Percentiles rank a stretch among this genome's conserved stretches.
phyloP scores from a whole-genome alignment of 192 early-diverging fungal genomes.

The Podila horticola region DNA sequence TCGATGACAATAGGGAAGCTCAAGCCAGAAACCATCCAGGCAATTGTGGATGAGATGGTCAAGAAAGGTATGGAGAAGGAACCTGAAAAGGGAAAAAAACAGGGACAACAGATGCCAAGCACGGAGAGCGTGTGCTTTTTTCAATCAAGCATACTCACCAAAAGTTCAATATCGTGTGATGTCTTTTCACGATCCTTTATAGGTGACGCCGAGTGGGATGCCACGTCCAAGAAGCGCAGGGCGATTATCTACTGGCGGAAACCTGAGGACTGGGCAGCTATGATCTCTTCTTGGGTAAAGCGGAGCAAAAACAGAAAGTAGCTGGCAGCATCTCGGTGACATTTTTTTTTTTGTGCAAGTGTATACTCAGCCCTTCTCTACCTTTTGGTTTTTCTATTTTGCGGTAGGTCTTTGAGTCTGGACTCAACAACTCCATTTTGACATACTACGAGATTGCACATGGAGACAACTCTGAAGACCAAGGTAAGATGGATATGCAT shows the following conservation, averaged over 20 bases:
- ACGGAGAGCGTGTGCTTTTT: no score
- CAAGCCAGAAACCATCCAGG: slow-evolving; percentile 71
- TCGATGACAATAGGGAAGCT: slow-evolving; percentile 57
- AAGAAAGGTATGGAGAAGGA: slow-evolving; percentile 70
- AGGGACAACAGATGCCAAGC: no score
- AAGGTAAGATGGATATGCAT: slow-evolving; percentile 27
- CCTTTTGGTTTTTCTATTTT: slow-evolving; percentile 12
- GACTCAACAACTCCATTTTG: slow-evolving; percentile 82
- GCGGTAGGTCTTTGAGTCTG: slow-evolving; percentile 69
- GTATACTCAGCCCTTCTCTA: neutral
- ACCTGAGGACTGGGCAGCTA: slow-evolving; percentile 89
- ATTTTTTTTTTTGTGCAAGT: no score
- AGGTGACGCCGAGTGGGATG: slow-evolving; percentile 68
- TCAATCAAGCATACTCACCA: no score
- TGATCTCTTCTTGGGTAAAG: slow-evolving; percentile 86
- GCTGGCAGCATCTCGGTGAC: no score
- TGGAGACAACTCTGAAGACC: slow-evolving; percentile 79
- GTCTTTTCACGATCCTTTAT: neutral
- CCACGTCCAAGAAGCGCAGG: slow-evolving; percentile 53
- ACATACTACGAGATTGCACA: slow-evolving; percentile 91
- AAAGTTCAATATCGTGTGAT: neutral
- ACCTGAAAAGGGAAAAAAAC: slow-evolving; percentile 7
- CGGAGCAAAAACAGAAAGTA: neutral
- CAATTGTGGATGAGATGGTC: slow-evolving; percentile 80
- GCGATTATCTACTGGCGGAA: slow-evolving; percentile 89